A percentile compares a stretch with the other conserved stretches of the same genome.
Evolutionary conservation across 164 flowering plant genomes (phyloP).

Genomic region (Umbellularia californica): DNA sequence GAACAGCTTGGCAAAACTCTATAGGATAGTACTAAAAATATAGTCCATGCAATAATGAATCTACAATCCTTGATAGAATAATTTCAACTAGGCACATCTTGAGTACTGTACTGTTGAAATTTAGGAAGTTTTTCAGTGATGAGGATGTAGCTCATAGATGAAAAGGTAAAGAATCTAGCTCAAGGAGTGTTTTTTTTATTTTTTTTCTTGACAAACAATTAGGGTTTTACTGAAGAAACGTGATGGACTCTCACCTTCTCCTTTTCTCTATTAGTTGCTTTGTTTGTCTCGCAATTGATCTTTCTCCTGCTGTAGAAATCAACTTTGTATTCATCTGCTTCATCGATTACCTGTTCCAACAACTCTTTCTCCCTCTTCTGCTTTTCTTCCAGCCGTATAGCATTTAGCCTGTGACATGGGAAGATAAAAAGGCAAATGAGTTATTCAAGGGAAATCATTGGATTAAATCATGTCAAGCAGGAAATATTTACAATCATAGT

Average conservation of each 20-base stretch:
- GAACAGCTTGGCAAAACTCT: no score
- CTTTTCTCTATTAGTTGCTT: conserved; percentile 45
- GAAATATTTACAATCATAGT: no score
- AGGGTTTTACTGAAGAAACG: neutral
- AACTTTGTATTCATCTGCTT: conserved; percentile 53
- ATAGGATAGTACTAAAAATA: no score
- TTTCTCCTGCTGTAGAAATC: conserved; percentile 46
- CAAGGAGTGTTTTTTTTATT: no score
- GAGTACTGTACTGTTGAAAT: no score
- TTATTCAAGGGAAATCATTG: neutral
- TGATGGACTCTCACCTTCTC: conserved; percentile 40
- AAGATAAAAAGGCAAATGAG: neutral
- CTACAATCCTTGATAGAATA: no score
- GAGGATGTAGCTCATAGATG: no score
- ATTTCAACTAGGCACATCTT: no score
- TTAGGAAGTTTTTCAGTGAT: no score
- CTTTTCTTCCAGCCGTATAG: conserved; percentile 51
- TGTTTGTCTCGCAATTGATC: conserved; percentile 36
- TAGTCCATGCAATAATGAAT: no score
- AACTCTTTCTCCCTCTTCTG: conserved; percentile 63
- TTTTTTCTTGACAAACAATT: no score
- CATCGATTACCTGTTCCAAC: conserved; percentile 41
- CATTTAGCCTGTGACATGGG: conserved; percentile 34
- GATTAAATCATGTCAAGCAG: neutral
- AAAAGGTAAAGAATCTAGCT: no score